These are phyloP conservation scores for Coemansia sp. DNA, from an alignment of 192 early-diverging fungal genomes.

Conservation along the genomic window DNA sequence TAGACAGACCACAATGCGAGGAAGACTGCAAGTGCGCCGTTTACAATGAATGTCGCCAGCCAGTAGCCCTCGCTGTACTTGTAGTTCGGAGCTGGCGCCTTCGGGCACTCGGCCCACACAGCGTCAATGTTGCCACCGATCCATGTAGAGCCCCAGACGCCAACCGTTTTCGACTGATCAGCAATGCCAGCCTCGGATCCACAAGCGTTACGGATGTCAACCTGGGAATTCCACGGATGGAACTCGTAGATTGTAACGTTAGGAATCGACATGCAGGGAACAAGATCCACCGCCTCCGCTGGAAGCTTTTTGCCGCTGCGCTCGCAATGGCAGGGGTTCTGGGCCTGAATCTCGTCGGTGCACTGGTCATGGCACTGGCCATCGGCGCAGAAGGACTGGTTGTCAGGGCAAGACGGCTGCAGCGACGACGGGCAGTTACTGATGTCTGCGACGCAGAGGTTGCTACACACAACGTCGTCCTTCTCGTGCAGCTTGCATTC, in stretches of 20 bases:
- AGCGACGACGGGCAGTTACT: slow-evolving; percentile 34
- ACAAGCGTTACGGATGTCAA: slow-evolving; percentile 41
- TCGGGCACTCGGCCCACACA: slow-evolving; percentile 51
- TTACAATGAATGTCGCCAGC: slow-evolving; percentile 41
- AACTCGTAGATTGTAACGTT: slow-evolving; percentile 49
- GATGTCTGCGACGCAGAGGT: slow-evolving; percentile 42
- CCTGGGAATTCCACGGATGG: slow-evolving; percentile 30
- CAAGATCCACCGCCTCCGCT: slow-evolving; percentile 12
- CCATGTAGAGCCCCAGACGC: slow-evolving; percentile 34
- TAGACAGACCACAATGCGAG: slow-evolving; percentile 44
- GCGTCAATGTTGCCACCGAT: slow-evolving; percentile 9
- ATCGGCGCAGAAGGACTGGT: slow-evolving; percentile 51
- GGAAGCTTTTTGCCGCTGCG: slow-evolving; percentile 30
- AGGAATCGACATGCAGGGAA: slow-evolving; percentile 30
- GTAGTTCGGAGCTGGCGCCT: slow-evolving; percentile 29
- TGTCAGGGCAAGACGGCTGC: slow-evolving; percentile 35
- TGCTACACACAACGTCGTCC: slow-evolving; percentile 37
- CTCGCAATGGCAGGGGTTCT: slow-evolving; percentile 52
- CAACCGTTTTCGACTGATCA: slow-evolving; percentile 22
- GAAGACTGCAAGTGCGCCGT: slow-evolving; percentile 36
- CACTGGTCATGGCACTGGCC: slow-evolving; percentile 55
- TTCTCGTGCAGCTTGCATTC: slow-evolving; percentile 46
- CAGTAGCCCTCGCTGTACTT: slow-evolving; percentile 38
- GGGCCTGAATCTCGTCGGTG: slow-evolving; percentile 19
- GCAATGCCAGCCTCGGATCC: slow-evolving; percentile 20